phyloP scores from a whole-genome alignment of 106 monocot genomes.

The Platanthera zijinensis region DNA sequence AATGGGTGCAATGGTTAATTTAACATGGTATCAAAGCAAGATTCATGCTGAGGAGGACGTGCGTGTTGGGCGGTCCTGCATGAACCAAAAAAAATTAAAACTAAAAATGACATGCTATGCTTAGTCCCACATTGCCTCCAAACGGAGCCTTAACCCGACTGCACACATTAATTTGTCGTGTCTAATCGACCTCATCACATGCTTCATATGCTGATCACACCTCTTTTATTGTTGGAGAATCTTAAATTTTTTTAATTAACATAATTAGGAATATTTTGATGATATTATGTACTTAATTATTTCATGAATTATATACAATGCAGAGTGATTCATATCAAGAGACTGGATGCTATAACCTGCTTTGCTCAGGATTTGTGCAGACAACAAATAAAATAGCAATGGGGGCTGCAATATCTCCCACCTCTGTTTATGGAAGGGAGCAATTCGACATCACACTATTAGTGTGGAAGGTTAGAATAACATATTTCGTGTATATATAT shows the following conservation, averaged over 20 bases:
- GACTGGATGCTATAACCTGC: constrained; percentile 16
- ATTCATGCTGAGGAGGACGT: too few species aligned
- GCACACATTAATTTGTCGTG: too few species aligned
- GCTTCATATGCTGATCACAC: too few species aligned
- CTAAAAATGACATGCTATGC: too few species aligned
- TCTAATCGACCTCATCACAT: too few species aligned
- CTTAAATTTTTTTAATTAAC: not conserved
- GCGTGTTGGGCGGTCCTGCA: too few species aligned
- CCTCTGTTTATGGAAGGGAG: not conserved
- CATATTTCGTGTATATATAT: not conserved
- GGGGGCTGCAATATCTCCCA: constrained; percentile 1
- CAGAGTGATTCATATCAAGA: constrained; percentile 20
- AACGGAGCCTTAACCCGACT: too few species aligned
- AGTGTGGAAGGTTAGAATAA: constrained; percentile 39
- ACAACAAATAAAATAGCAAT: constrained; percentile 8
- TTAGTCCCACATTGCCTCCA: too few species aligned
- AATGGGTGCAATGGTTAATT: too few species aligned
- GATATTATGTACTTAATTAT: not conserved
- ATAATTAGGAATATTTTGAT: not conserved
- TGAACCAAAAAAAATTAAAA: too few species aligned
- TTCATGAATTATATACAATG: not conserved
- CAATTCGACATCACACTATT: constrained; percentile 32
- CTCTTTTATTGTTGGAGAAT: not conserved
- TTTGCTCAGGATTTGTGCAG: constrained; percentile 16
- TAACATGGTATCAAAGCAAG: too few species aligned